These are phyloP conservation scores for Xylaria sp. DNA, from an alignment of 2,329 filamentous ascomycete genomes.

Conservation along the genomic window DNA sequence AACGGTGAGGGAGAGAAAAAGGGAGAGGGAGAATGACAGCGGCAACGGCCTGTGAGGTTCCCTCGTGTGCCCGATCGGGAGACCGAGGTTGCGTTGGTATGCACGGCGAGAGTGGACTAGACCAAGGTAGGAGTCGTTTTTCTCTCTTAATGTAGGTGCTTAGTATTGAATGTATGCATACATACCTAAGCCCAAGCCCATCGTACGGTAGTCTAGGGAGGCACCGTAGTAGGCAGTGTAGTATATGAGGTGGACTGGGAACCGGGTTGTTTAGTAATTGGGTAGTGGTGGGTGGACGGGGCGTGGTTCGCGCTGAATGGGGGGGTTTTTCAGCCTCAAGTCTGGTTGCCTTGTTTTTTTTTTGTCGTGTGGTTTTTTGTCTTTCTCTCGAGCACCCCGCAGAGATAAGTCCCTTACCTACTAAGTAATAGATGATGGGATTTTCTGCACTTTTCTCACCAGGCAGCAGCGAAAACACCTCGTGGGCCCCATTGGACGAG, in stretches of 20 bases:
- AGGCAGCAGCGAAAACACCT: constrained; percentile 9
- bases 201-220: too few species aligned
- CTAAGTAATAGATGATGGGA: too few species aligned
- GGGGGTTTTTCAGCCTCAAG: background rate
- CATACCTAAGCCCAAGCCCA: too few species aligned
- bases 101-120: background rate
- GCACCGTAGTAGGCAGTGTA: too few species aligned
- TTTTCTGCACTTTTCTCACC: constrained; percentile 17
- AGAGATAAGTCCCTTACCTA: too few species aligned
- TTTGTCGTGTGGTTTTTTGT: background rate
- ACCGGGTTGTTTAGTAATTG: too few species aligned
- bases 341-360: constrained; percentile 2
- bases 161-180: background rate
- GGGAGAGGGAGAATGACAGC: background rate
- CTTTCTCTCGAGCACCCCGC: too few species aligned
- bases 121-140: too few species aligned
- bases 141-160: too few species aligned
- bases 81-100: constrained; percentile 1
- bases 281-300: background rate
- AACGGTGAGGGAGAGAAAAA: too few species aligned
- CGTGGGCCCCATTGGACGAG: background rate
- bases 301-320: background rate
- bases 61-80: too few species aligned
- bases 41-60: background rate
- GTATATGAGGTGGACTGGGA: background rate